Evolutionary conservation across 1,284 basidiomycete species (phyloP), one percentile per base, ranked within the genome.

Genomic region (Ustilago loliicola): DNA sequence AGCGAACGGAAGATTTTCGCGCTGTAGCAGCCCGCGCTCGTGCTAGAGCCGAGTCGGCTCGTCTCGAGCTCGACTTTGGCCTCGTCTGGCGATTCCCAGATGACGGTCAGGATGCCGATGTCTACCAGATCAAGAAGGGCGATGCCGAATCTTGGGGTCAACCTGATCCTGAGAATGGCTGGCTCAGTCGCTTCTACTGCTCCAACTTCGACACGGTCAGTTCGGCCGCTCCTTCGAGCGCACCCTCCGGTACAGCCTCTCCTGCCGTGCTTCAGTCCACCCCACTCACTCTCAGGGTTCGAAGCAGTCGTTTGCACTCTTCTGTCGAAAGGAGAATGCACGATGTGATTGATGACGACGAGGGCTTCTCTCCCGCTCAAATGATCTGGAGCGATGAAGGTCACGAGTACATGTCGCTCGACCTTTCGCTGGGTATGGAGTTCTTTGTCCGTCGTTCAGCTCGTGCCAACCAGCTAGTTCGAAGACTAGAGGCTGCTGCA

Each of bases 181-280:
- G 82, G 82, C 52, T 84, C 54, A 82, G 80, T 51, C 71, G 79
- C 10, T 84, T 84, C 79, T 83, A 80, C 68, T 79, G 81, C 60
- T 78, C 76, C 65, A 78, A 74, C 50, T 78, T 74, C 62, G 76
- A 78, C 59, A 77, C 69, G 55, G 69, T 72, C 30, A 65, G 63
- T 47, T 77, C 74, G 15, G 53, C 61, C 21, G 32, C 68, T 19
- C 65, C 74, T 11, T 68, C 73, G 25, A 63, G 68, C 40, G 61
- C 64, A 27, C 68, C 73, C 57, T 76, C 74, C 19, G 73, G 73
- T 13, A 54, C 61, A 6, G 54, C 69, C 10, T 77, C 74, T 48
- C 74, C 74, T 11, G 74, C 69, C 25, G 51, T 77, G 27, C 75
- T 77, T 1, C 72, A 73, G 47, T 75, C 72, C 19, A 79, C 77